These are phyloP conservation scores for Coemansia javaensis DNA, from an alignment of 192 early-diverging fungal species.

Conservation along the genomic window DNA sequence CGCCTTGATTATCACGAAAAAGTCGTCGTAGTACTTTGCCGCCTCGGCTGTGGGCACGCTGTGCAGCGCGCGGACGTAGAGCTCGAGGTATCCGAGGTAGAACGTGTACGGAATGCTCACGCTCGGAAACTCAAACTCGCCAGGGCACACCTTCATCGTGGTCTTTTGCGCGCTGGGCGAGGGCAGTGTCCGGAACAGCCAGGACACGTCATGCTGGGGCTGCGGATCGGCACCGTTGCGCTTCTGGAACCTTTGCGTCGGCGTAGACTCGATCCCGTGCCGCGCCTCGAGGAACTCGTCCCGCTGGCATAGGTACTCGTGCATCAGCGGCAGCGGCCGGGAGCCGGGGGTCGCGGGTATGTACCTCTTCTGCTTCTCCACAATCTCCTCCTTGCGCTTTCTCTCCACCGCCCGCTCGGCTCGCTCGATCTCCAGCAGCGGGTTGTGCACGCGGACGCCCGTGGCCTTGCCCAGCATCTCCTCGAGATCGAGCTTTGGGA, in stretches of 20 bases:
- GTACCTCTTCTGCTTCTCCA: not conserved
- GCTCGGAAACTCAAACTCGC: conserved; percentile 31
- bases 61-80: conserved; percentile 22
- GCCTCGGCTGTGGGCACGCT: not conserved
- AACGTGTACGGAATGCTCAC: not conserved
- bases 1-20: conserved; percentile 44
- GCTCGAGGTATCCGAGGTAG: conserved; percentile 12
- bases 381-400: not conserved
- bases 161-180: too few relatives aligned
- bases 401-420: not conserved
- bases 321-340: conserved; percentile 14
- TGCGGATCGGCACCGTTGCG: conserved; percentile 4
- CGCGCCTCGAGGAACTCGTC: conserved; percentile 11
- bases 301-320: conserved; percentile 9
- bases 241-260: conserved; percentile 13
- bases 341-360: conserved; percentile 2
- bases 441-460: conserved; percentile 24
- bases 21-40: conserved; percentile 19
- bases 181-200: too few relatives aligned
- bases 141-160: conserved; percentile 2
- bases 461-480: not conserved
- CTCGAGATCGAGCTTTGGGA: conserved; percentile 5
- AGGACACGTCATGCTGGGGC: conserved; percentile 5
- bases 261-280: conserved; percentile 18
- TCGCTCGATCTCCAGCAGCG: conserved; percentile 8